Base-by-base conservation (phyloP, 495 filamentous ascomycete genomes). In the Annulohypoxylon maeteangense region DNA sequence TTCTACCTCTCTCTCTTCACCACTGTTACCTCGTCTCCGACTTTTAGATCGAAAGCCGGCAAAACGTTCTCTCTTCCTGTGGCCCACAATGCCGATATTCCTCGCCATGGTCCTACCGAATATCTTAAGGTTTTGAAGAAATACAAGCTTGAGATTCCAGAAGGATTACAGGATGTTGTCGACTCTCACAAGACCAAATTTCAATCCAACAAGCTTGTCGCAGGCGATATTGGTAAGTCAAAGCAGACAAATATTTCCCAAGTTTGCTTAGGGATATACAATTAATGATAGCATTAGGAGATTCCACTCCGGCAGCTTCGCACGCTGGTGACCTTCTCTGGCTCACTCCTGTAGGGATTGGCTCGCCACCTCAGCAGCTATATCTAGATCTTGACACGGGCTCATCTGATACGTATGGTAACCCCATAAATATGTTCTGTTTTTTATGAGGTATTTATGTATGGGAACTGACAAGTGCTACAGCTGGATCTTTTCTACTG, bases 331-430 rank as follows among this genome's bases (percentile, higher is more conserved):
- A 94, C 75, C 83, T 87, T 22, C 76, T 88, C 75, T 93, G 91
- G 71, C 82, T 94, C 27, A 88, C 85, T 34, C 80, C 83, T 16
- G 84, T 94, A 47, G 75, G 80, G 0, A 89, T 93, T 71, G 92
- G 92, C 22, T 90, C 87, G 1, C 91, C 92, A 23, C 82, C 84
- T 1, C 91, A 94, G 81, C 86, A 76, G 18, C 65, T 93, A 61
- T 85, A 76, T 29, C 76, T 94, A 25, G 88, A 92, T 68, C 86
- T 94, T 47, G 92, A 95, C 77, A 92, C 91, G 51, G 92, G 91
- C 1, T 92, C 90, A 16, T 82, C 89, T 23, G 92, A 93, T 82
- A 83, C 93, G 71, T 95, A 87, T 85, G 90, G 11, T 90, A 79
- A 38, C 29, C n/a, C 6, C 12, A 29, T 45, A 59, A 0, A 25